Evolutionary conservation across 352 stramenopile species (phyloP).

Genomic region (Thraustotheca clavata): DNA sequence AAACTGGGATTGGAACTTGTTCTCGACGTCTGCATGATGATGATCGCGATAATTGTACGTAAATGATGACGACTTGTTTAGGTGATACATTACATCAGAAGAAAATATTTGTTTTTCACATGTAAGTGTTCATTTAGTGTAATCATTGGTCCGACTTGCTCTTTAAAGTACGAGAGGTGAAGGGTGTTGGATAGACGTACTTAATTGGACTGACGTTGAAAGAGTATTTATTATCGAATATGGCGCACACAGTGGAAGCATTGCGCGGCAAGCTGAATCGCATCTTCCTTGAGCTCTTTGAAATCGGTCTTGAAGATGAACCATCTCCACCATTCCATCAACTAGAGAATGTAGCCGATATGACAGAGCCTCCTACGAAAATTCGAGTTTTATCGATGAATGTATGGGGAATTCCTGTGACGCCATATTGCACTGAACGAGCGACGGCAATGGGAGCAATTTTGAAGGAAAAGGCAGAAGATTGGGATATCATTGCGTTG

Average conservation of each 20-base stretch:
- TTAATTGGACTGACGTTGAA: too few relatives aligned
- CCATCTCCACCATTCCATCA: slow-evolving; percentile 31
- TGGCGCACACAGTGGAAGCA: slow-evolving; percentile 25
- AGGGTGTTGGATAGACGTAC: too few relatives aligned
- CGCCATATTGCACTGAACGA: slow-evolving; percentile 58
- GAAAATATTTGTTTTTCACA: too few relatives aligned
- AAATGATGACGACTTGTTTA: too few relatives aligned
- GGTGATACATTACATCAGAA: too few relatives aligned
- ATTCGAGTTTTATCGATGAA: slow-evolving; percentile 70
- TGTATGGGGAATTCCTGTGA: slow-evolving; percentile 61
- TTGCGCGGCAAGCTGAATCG: slow-evolving; percentile 41
- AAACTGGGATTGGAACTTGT: too few relatives aligned
- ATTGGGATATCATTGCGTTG: slow-evolving; percentile 70
- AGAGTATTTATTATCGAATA: too few relatives aligned
- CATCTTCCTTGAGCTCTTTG: slow-evolving; percentile 46
- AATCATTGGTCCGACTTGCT: too few relatives aligned
- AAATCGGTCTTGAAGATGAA: slow-evolving; percentile 43
- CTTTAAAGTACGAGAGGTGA: too few relatives aligned
- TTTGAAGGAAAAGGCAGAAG: slow-evolving; percentile 30
- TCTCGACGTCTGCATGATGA: too few relatives aligned
- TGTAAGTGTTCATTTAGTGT: too few relatives aligned
- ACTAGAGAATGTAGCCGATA: slow-evolving; percentile 23
- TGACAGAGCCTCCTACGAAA: slow-evolving; percentile 24
- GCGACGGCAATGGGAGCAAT: slow-evolving; percentile 54
- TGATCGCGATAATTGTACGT: too few relatives aligned